These are phyloP conservation scores for Colletotrichum sp. DNA, from an alignment of 2,329 filamentous ascomycete genomes.

Conservation along the genomic window DNA sequence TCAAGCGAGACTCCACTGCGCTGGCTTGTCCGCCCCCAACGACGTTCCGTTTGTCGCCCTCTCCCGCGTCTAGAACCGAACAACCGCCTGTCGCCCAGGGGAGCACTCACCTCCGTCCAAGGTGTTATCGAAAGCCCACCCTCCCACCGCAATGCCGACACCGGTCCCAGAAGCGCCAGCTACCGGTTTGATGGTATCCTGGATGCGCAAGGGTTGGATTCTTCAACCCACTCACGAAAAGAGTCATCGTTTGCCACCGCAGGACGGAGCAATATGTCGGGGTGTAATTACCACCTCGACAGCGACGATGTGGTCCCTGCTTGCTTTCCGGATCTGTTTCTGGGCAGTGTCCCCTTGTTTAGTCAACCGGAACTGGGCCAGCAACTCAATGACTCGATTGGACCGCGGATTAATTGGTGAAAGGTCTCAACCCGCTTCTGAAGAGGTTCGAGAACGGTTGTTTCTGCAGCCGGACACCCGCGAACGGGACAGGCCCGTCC, in stretches of 20 bases:
- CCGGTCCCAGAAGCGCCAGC: not conserved
- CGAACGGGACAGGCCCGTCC: slow-evolving; percentile 2
- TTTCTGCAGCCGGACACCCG: not conserved
- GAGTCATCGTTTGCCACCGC: not conserved
- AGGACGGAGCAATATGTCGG: not conserved
- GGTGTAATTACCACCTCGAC: not conserved
- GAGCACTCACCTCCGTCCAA: not conserved
- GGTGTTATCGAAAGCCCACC: not conserved
- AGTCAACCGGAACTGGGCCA: not conserved
- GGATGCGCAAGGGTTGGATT: not conserved
- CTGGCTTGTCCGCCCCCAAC: not conserved
- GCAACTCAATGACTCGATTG: slow-evolving; percentile 3
- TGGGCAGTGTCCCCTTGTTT: not conserved
- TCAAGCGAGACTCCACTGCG: not conserved
- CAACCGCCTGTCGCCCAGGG: slow-evolving; percentile 1
- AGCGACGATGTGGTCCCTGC: not conserved
- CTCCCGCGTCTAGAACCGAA: slow-evolving; percentile 10
- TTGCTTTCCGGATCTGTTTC: not conserved
- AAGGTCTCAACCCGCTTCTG: not conserved
- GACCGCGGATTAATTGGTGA: not conserved
- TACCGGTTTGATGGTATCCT: not conserved
- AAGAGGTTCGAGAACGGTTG: slow-evolving; percentile 11
- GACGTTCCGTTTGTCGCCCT: not conserved
- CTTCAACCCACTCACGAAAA: not conserved
- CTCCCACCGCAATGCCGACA: not conserved